These are phyloP conservation scores for Dendrobium huoshanense DNA, from an alignment of 106 monocot genomes.

Conservation along the genomic window DNA sequence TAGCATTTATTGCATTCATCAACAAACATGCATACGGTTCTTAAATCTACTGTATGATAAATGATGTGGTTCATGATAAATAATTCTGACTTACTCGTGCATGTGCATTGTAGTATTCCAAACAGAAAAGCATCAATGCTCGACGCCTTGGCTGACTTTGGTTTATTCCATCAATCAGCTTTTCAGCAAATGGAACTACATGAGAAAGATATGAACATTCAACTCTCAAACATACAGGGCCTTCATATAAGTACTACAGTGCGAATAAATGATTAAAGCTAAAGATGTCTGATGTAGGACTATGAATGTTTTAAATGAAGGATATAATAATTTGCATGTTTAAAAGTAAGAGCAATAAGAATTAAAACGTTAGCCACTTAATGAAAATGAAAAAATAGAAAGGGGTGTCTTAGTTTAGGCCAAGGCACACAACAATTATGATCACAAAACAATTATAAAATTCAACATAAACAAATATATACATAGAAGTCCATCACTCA, in stretches of 20 bases:
- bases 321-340: no score
- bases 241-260: background rate
- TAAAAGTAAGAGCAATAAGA: no score
- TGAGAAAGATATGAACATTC: constrained; percentile 9
- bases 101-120: constrained; percentile 57
- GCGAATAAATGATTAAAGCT: background rate
- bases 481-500: no score
- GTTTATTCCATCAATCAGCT: constrained; percentile 86
- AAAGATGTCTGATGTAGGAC: background rate
- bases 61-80: background rate
- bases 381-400: no score
- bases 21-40: background rate
- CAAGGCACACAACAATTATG: no score
- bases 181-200: constrained; percentile 66
- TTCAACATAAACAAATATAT: no score
- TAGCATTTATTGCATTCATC: background rate
- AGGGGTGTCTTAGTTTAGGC: no score
- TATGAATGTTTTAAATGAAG: no score
- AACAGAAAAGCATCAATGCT: constrained; percentile 80
- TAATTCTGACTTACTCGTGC: constrained; percentile 51
- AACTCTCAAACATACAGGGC: background rate
- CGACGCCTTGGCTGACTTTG: constrained; percentile 67
- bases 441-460: no score
- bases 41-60: background rate
- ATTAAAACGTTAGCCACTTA: no score